A percentile compares a stretch with the other conserved stretches of the same genome.
Evolutionary conservation across 73 alveolate genomes (phyloP).

Genomic region (Blepharisma japonicum): DNA sequence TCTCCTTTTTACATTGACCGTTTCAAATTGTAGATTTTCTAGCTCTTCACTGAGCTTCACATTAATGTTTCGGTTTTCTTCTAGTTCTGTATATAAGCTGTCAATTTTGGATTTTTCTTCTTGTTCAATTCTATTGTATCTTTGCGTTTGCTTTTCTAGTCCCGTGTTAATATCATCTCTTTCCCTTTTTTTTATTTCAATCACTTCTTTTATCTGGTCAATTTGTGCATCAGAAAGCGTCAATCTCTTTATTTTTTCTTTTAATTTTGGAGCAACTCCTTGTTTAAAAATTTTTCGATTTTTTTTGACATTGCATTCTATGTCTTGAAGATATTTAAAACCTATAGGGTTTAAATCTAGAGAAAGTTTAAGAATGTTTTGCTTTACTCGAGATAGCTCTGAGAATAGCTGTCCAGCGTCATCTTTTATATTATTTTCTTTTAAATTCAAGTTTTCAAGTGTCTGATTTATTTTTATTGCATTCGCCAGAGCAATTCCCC

Average conservation of each 20-base stretch:
- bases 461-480: slow-evolving; percentile 6
- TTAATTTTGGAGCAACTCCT: background rate
- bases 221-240: background rate
- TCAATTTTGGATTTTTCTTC: background rate
- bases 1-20: background rate
- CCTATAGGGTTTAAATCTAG: slow-evolving; percentile 27
- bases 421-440: slow-evolving; percentile 31
- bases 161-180: background rate
- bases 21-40: background rate
- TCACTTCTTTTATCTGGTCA: background rate
- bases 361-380: slow-evolving; percentile 25
- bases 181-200: background rate
- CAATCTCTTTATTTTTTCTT: background rate
- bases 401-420: slow-evolving; percentile 33
- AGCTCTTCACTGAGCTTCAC: background rate
- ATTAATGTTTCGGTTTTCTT: background rate
- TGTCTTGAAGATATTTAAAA: slow-evolving; percentile 30
- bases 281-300: slow-evolving; percentile 4
- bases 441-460: background rate
- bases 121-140: background rate
- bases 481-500: slow-evolving; percentile 24
- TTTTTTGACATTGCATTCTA: slow-evolving; percentile 5
- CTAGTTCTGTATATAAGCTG: background rate
- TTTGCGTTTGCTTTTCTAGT: background rate
- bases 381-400: slow-evolving; percentile 29